Evolutionary conservation across 805 yeast species (phyloP).

Genomic region (Metschnikowia anglica): DNA sequence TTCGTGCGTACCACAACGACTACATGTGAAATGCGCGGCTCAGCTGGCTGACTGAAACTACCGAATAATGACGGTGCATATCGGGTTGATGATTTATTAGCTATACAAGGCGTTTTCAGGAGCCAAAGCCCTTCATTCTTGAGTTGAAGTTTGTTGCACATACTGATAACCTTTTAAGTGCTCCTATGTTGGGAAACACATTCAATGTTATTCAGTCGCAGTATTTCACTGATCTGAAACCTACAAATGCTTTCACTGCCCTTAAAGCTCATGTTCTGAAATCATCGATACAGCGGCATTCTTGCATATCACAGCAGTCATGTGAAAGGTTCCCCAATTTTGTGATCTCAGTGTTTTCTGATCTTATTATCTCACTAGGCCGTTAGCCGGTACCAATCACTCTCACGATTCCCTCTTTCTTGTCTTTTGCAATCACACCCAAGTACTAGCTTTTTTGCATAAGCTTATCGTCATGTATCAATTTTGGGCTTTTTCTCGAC

Average conservation of each 20-base stretch:
- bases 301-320: neutral
- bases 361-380: neutral
- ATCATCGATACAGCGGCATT: neutral
- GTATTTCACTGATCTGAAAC: no score
- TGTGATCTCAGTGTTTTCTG: neutral
- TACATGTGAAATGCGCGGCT: no score
- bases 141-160: no score
- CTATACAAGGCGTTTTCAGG: no score
- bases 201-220: no score
- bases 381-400: neutral
- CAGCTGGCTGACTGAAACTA: no score
- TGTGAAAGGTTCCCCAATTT: neutral
- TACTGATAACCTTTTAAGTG: no score
- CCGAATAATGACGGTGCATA: no score
- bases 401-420: neutral
- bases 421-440: neutral
- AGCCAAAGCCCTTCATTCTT: no score
- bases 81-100: no score
- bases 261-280: neutral
- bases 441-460: neutral
- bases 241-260: neutral
- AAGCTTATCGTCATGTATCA: neutral
- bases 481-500: neutral
- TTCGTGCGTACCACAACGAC: no score
- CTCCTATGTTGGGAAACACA: no score